Base-by-base conservation (phyloP, 352 stramenopile species). In the Globisporangium cederbergense region DNA sequence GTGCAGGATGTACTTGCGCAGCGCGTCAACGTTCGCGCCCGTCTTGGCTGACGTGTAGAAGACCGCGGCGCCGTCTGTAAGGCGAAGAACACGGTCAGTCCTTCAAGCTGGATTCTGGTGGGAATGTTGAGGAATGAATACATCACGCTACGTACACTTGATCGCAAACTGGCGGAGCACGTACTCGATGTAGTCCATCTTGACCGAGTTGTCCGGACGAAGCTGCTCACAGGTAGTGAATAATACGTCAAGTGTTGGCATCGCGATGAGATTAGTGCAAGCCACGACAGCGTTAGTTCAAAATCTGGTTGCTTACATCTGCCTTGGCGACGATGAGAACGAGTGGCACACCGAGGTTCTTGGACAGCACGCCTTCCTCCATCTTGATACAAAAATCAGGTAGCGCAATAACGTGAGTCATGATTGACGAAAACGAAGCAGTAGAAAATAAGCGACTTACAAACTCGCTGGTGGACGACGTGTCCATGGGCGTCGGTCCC, bases 171-270 rank as follows among this genome's bases (percentile, higher is more conserved):
- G 82, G 43, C 86, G 86, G 38, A 95, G 72, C 5, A 76, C 84
- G 58, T 83, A 93, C 71, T 95, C 82, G 45, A 93, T 82, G 67
- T 88, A 95, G 66, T 95, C 86, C 78, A 92, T 90, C 65, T 93
- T 91, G 20, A 91, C 67, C 6, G 86, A 92, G 70, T 90, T 91
- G 55, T 95, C 86, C 7, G 78, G 78, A 32, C 82, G 79, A 53
- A 89, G 60, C 83, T 90, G 64, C 6, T 50, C 28, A 28, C 9
- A 16, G 16, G 10, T 9, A 42, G 8, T 42, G 3, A 55, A 16
- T 3, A n/a, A 22, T 20, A 36, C 43, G 43, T 28, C 16, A 53
- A 32, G 7, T 20, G n/a, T 57, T 7, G 42, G 28, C 10, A 43
- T 30, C 2, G 4, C 8, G 16, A 18, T 3, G 28, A 16, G 16